Evolutionary conservation across 768 basidiomycete species (phyloP), one percentile per base, ranked within the genome.

Genomic region (Rhodotorula graminis): DNA sequence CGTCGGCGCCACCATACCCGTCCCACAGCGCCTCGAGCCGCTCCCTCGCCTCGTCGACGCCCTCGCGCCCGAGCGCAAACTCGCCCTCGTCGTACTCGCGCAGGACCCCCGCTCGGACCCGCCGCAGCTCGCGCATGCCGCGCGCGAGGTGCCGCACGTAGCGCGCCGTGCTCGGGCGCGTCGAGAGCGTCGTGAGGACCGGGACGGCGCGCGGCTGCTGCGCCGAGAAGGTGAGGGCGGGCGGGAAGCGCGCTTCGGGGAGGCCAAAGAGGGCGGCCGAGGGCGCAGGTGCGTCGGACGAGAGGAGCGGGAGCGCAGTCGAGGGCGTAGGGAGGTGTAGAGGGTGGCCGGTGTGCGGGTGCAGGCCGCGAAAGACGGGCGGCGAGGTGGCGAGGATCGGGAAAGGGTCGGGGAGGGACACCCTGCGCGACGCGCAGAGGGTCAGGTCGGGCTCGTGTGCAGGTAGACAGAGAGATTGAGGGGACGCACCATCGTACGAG

Each of bases 311-410:
- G 67, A 70, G 67, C 18, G 59, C 7, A 18, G 31, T 31, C 9
- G 67, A 42, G 0, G 74, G 67, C 12, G 10, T 19, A 16, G 49
- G 46, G 65, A 76, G 68, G 31, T 44, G 4, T 59, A 76, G 62
- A 0, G 74, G 74, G 8, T 63, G 67, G 47, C 74, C 74, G 44
- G 40, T 31, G 44, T 25, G 12, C 0, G 74, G 74, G 37, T 64
- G 57, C 40, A 76, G 71, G 19, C 68, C 69, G 52, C 65, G 55
- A 63, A 58, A 76, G 65, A 76, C 67, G 3, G 74, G 65, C 4
- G 66, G 62, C 0, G 55, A 25, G 23, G 57, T 25, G 42, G 68
- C 60, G 16, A 67, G 29, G 59, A 72, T 16, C 5, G 74, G 74
- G 63, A 70, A 76, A 25, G 71, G 71, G 5, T 55, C 37, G 7